These are phyloP conservation scores for Epichloe sp. DNA, from an alignment of 2,329 filamentous ascomycete species.

Conservation along the genomic window DNA sequence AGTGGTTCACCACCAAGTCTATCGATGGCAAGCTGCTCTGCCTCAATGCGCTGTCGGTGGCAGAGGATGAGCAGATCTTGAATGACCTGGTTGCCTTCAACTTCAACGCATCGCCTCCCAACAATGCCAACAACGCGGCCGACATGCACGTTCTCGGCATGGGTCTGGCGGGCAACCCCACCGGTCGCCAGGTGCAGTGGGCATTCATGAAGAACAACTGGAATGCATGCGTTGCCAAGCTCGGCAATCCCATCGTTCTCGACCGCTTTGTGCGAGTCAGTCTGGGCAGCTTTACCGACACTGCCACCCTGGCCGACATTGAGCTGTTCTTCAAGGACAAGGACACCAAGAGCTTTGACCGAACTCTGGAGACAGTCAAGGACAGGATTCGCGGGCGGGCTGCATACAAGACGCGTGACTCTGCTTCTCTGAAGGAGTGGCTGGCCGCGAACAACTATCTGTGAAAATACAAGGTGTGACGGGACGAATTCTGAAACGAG, in stretches of 20 bases:
- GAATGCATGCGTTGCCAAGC: constrained; percentile 54
- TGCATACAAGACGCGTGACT: constrained; percentile 68
- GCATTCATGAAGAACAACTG: constrained; percentile 76
- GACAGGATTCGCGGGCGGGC: constrained; percentile 79
- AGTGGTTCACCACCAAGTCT: constrained; percentile 70
- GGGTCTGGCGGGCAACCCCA: constrained; percentile 58
- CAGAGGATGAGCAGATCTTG: constrained; percentile 56
- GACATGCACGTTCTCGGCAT: constrained; percentile 77
- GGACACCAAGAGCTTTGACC: constrained; percentile 75
- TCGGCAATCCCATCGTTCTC: constrained; percentile 75
- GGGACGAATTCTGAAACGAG: not conserved
- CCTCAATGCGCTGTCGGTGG: constrained; percentile 61
- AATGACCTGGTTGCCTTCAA: constrained; percentile 61
- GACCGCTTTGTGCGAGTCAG: constrained; percentile 77
- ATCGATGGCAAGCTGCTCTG: constrained; percentile 87
- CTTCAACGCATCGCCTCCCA: constrained; percentile 49
- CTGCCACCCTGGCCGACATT: constrained; percentile 60
- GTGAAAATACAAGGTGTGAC: constrained; percentile 10
- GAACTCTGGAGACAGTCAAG: constrained; percentile 70
- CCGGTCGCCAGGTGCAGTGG: constrained; percentile 68
- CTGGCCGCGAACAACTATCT: constrained; percentile 39
- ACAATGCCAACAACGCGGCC: constrained; percentile 61
- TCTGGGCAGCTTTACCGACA: constrained; percentile 65
- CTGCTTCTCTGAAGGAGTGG: constrained; percentile 65
- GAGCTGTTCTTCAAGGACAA: constrained; percentile 72